These are phyloP conservation scores for Stagonosporopsis cucurbitacearum DNA, from an alignment of 2,329 filamentous ascomycete genomes.

Conservation along the genomic window DNA sequence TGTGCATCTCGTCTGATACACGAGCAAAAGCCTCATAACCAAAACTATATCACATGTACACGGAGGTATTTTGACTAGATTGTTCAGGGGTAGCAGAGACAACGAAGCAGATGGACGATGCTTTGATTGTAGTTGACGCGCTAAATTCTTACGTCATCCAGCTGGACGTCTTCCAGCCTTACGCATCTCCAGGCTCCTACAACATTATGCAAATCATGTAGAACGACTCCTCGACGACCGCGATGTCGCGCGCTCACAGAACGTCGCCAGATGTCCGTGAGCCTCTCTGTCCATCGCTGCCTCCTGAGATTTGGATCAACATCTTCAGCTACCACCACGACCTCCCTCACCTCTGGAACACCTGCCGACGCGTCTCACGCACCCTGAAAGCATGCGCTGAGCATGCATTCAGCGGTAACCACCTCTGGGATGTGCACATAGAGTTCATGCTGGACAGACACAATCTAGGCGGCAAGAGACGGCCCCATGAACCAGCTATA, in stretches of 20 bases:
- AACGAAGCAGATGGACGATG: too few relatives aligned
- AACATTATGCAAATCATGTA: constrained; percentile 4
- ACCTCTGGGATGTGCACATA: constrained; percentile 31
- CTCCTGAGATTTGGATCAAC: constrained; percentile 46
- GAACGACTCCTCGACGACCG: not conserved
- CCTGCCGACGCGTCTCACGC: constrained; percentile 37
- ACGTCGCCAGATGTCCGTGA: not conserved
- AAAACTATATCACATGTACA: too few relatives aligned
- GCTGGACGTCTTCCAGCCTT: not conserved
- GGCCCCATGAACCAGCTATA: constrained; percentile 34
- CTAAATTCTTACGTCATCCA: not conserved
- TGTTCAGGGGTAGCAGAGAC: not conserved
- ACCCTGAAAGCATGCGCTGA: constrained; percentile 39
- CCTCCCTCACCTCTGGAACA: constrained; percentile 41
- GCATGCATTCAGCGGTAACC: constrained; percentile 36
- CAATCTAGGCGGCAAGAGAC: constrained; percentile 40
- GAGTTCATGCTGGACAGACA: constrained; percentile 42
- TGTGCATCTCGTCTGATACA: too few relatives aligned
- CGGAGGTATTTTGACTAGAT: too few relatives aligned
- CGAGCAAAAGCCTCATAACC: too few relatives aligned
- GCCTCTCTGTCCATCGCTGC: constrained; percentile 33
- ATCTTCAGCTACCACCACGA: constrained; percentile 40
- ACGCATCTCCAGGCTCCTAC: not conserved
- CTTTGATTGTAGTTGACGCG: not conserved
- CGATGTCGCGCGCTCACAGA: constrained; percentile 6